A percentile compares a stretch with the other conserved stretches of the same genome.
These are phyloP conservation scores for Nadsonia commutata DNA, from an alignment of 1,139 yeast species.

Conservation along the genomic window DNA sequence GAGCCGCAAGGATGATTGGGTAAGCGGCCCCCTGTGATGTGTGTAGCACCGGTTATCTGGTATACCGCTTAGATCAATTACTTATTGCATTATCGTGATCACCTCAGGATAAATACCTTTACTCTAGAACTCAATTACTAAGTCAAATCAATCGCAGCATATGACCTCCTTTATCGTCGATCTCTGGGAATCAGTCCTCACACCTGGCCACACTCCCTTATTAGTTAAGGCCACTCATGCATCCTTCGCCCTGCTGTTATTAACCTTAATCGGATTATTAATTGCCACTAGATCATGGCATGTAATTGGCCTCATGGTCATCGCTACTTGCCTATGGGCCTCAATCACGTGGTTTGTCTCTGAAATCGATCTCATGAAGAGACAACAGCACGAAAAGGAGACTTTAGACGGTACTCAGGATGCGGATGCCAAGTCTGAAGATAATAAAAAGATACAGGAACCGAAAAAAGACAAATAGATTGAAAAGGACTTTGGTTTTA, in stretches of 20 bases:
- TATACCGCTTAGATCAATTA: too few species aligned
- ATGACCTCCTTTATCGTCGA: conserved; percentile 31
- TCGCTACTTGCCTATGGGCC: conserved; percentile 61
- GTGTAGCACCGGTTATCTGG: too few species aligned
- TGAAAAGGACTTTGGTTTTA: too few species aligned
- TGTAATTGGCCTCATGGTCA: conserved; percentile 54
- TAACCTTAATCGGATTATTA: conserved; percentile 42
- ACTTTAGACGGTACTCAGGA: conserved; percentile 4
- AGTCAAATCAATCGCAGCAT: too few species aligned
- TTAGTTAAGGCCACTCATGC: conserved; percentile 66
- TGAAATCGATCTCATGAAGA: conserved; percentile 46
- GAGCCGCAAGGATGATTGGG: too few species aligned
- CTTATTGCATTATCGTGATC: too few species aligned
- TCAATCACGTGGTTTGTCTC: conserved; percentile 76
- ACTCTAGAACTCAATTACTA: too few species aligned
- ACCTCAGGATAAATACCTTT: too few species aligned
- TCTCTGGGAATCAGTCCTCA: conserved; percentile 79
- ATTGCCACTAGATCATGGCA: conserved; percentile 58
- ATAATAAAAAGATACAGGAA: neutral
- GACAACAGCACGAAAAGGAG: conserved; percentile 11
- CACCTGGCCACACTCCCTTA: conserved; percentile 92
- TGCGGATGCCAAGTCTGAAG: conserved; percentile 2
- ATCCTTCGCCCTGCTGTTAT: conserved; percentile 42
- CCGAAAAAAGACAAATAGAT: neutral
- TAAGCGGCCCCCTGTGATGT: too few species aligned